Conservation (phyloP, 1,284 basidiomycete species). For the Ustilago nuda region DNA sequence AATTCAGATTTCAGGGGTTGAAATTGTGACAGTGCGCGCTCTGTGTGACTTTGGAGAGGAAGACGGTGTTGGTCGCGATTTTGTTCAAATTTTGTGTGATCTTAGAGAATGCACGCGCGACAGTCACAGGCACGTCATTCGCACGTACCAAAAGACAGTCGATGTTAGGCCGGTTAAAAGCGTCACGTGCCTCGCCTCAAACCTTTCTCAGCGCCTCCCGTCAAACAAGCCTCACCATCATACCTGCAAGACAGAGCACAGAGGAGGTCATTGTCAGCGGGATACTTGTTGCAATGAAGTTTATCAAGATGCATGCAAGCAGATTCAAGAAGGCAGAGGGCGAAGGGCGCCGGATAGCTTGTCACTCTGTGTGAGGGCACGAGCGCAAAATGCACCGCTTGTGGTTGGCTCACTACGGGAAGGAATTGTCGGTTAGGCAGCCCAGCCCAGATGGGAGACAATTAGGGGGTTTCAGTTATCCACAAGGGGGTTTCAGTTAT, state of each 20-base stretch:
- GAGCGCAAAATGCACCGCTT: neutral
- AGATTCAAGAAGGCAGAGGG: neutral
- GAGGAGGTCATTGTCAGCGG: too few relatives aligned
- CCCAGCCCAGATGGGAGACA: neutral
- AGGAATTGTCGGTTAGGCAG: neutral
- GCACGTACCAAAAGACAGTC: constrained; percentile 5
- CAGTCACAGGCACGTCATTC: constrained; percentile 19
- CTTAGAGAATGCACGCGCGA: constrained; percentile 17
- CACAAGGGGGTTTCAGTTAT: too few relatives aligned
- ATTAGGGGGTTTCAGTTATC: too few relatives aligned
- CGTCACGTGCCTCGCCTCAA: constrained; percentile 14
- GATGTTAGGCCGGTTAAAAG: constrained; percentile 2
- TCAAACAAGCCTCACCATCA: too few relatives aligned
- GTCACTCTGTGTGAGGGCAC: neutral
- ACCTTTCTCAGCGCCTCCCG: neutral
- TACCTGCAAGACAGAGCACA: too few relatives aligned
- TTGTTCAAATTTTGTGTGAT: constrained; percentile 13
- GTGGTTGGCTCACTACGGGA: constrained; percentile 1
- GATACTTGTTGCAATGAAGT: neutral
- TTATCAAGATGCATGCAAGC: neutral
- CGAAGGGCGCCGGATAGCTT: neutral
- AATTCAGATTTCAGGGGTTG: neutral
- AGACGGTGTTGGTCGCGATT: constrained; percentile 13
- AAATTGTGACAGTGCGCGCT: constrained; percentile 2
- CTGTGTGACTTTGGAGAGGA: constrained; percentile 27